These are phyloP conservation scores for Clarireedia sp. DNA, from an alignment of 2,329 filamentous ascomycete species.

Conservation along the genomic window DNA sequence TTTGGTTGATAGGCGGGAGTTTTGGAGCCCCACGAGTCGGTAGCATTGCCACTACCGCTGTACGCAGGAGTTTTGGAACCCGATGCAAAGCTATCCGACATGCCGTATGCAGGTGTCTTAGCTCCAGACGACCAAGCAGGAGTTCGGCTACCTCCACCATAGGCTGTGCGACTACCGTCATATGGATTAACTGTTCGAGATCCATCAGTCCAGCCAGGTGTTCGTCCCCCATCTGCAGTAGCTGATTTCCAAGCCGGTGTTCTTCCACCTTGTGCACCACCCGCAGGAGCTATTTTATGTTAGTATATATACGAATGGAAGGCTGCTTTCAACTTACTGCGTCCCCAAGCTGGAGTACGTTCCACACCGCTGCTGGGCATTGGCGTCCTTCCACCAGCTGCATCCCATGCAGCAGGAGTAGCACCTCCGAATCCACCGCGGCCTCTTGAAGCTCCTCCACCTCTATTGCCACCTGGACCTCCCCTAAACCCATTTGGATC, in stretches of 20 bases:
- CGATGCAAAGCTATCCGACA: constrained; percentile 51
- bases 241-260: constrained; percentile 60
- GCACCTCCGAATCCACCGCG: constrained; percentile 40
- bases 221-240: constrained; percentile 43
- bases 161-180: constrained; percentile 61
- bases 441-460: constrained; percentile 29
- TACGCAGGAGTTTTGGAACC: constrained; percentile 76
- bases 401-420: constrained; percentile 48
- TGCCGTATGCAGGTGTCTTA: constrained; percentile 54
- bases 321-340: constrained; percentile 47
- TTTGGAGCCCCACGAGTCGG: constrained; percentile 55
- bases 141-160: constrained; percentile 64
- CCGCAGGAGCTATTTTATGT: constrained; percentile 40
- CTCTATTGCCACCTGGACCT: constrained; percentile 33
- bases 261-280: constrained; percentile 44
- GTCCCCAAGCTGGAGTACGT: constrained; percentile 69
- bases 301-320: not conserved
- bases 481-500: constrained; percentile 45
- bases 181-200: constrained; percentile 57
- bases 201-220: constrained; percentile 63
- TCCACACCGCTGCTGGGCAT: constrained; percentile 51
- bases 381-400: constrained; percentile 56
- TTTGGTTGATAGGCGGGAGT: constrained; percentile 63
- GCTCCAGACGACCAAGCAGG: constrained; percentile 73
- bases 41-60: constrained; percentile 44